Percentiles rank a stretch among this genome's conserved stretches.
These are phyloP conservation scores for Zymoseptoria ardabiliae DNA, from an alignment of 2,329 filamentous ascomycete species.

Conservation along the genomic window DNA sequence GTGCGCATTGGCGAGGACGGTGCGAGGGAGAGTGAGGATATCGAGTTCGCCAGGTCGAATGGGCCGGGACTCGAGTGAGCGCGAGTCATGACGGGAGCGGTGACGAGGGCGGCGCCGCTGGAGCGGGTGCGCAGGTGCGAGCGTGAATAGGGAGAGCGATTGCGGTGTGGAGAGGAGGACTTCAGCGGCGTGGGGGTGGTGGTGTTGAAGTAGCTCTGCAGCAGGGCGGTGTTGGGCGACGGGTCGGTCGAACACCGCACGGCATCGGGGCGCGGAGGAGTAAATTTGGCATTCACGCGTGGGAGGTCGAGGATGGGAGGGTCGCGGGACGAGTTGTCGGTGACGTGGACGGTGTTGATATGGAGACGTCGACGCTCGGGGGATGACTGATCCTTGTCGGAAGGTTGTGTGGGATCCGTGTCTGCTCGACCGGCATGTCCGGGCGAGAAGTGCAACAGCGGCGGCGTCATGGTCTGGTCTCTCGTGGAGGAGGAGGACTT, in stretches of 20 bases:
- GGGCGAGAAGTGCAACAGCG: too few species aligned
- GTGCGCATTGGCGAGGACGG: slow-evolving; percentile 31
- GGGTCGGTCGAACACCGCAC: slow-evolving; percentile 31
- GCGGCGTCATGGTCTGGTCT: too few species aligned
- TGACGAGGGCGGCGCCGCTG: slow-evolving; percentile 31
- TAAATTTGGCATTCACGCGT: not conserved
- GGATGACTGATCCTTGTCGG: not conserved
- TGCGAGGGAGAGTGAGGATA: slow-evolving; percentile 19
- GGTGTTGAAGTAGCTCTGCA: slow-evolving; percentile 21
- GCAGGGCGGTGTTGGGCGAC: slow-evolving; percentile 21
- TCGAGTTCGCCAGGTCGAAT: slow-evolving; percentile 21
- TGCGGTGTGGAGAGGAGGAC: slow-evolving; percentile 29
- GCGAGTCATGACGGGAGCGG: slow-evolving; percentile 41
- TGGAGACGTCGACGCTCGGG: not conserved
- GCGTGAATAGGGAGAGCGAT: slow-evolving; percentile 42
- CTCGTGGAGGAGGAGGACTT: too few species aligned
- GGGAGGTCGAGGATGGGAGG: not conserved
- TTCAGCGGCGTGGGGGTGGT: slow-evolving; percentile 23
- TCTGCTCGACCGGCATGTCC: not conserved
- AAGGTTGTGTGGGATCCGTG: not conserved
- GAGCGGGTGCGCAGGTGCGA: slow-evolving; percentile 41
- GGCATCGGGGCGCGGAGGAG: not conserved
- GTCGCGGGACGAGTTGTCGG: not conserved
- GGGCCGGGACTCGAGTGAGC: slow-evolving; percentile 40
- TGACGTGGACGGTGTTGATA: not conserved